Base-by-base conservation (phyloP, 495 filamentous ascomycete genomes). In the Alectoria sarmentosa region DNA sequence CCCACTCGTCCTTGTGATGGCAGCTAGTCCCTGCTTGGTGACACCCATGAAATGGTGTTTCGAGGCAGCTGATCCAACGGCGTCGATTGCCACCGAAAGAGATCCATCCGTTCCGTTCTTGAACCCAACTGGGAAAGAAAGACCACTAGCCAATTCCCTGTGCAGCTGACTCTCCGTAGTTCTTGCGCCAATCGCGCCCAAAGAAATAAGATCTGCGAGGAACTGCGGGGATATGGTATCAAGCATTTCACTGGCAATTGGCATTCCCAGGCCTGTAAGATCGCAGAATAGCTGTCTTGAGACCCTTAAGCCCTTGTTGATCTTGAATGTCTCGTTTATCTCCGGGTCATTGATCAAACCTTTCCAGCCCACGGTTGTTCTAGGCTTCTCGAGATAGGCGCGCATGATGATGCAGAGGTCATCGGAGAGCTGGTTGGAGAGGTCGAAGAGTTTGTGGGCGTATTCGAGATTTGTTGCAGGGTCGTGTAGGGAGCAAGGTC, bases 181-280 rank as follows among this genome's bases (percentile, higher is more conserved):
- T 61, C 95, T 84, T 14, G 95, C 95, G 54, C 95, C 95, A 64
- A 99, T 88, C 19, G 95, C 95, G 44, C 95, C 95, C 41, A 96
- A 85, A 49, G 89, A 92, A 65, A 98, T 77, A 73, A 92, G 80
- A 77, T 99, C 95, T n/a, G 95, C 91, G 46, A 97, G 77, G 80
- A 95, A 99, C 81, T 99, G 95, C 0, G 95, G 94, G 30, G 92
- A 96, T 76, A 98, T 99, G 34, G 95, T 97, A 75, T 99, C 95
- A 38, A 99, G 82, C 91, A 99, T 96, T 78, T 99, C 95, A 73
- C 87, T 92, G 28, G 95, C 95, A 70, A 99, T 83, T n/a, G 95
- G 95, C 91, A 99, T 97, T 58, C 95, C 95, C 78, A 88, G 89
- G 70, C 86, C 81, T 0, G 95, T 99, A 67, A 99, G 82, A 73